Evolutionary conservation across 75 land plant genomes (phyloP), one percentile per base, ranked within the genome.

Genomic region (Pinus tabuliformis): DNA sequence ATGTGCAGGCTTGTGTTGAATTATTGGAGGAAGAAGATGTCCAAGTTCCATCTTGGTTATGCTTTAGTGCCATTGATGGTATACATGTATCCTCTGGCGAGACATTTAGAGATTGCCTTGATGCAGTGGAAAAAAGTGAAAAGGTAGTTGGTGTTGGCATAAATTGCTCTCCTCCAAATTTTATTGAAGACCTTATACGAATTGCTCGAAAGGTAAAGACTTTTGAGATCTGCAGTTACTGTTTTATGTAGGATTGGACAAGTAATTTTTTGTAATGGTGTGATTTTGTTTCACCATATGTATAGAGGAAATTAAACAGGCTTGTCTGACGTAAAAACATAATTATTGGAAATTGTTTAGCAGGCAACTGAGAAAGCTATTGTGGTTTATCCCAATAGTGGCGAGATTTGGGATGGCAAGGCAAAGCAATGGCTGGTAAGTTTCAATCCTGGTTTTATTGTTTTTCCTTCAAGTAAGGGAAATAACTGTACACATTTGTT

Each of bases 331-430:
- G 54, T 49, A 22, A 26, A 73, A 56, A 17, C 57, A 56, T 73
- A 1, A 73, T n/a, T 56, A 54, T 56, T n/a, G 2, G 58, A 56
- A 17, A 37, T 62, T 65, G 56, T 77, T 54, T n/a, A 26, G 42
- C 88, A 95, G 96, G 81, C 79, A 58, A 95, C 98, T n/a, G 26
- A 76, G 11, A 93, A 95, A 77, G 80, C 81, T 3, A 89, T 93
- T 52, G 83, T 91, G 54, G 89, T 95, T 56, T 95, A 95, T 74
- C 98, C 98, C 14, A 95, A 95, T 82, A 92, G 98, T 84, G 98
- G 98, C 28, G 98, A 95, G 73, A 81, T 80, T 60, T 95, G 86
- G 83, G 96, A 93, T 85, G 91, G 88, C 3, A 85, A 75, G 74
- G 81, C 83, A 33, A 95, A 95, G 77, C 89, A 72, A 81, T 95